phyloP scores from a whole-genome alignment of 495 filamentous ascomycete genomes.

The Podospora bellae-mahoneyi region DNA sequence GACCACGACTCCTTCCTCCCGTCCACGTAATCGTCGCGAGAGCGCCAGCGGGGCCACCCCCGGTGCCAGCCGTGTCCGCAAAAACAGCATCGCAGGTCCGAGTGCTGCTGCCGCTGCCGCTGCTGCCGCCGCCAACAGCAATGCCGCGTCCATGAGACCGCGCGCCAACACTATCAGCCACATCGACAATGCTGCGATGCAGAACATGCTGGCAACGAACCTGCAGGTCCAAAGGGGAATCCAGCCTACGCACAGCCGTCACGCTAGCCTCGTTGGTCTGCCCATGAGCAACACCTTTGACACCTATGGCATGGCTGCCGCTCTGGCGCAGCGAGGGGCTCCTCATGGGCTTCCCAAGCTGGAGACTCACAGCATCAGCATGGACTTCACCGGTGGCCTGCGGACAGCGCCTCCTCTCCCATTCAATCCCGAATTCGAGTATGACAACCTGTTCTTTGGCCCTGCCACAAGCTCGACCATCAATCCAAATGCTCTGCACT shows the following conservation, averaged over 20 bases:
- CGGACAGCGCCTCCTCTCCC: slow-evolving; percentile 76
- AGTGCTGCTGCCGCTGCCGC: slow-evolving; percentile 44
- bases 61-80: slow-evolving; percentile 72
- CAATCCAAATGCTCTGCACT: slow-evolving; percentile 94
- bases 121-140: slow-evolving; percentile 43
- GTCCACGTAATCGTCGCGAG: slow-evolving; percentile 82
- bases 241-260: slow-evolving; percentile 55
- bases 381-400: slow-evolving; percentile 62
- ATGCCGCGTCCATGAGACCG: slow-evolving; percentile 66
- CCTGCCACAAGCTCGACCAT: slow-evolving; percentile 64
- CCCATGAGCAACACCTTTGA: slow-evolving; percentile 54
- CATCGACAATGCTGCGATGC: slow-evolving; percentile 73
- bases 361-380: slow-evolving; percentile 64
- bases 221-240: slow-evolving; percentile 52
- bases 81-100: slow-evolving; percentile 75
- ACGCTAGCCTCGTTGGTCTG: slow-evolving; percentile 63
- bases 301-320: slow-evolving; percentile 64
- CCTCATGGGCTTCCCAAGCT: slow-evolving; percentile 71
- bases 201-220: slow-evolving; percentile 61
- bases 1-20: slow-evolving; percentile 86
- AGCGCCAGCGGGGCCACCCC: slow-evolving; percentile 73
- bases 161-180: slow-evolving; percentile 97
- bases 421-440: slow-evolving; percentile 69
- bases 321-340: slow-evolving; percentile 61
- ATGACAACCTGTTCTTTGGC: slow-evolving; percentile 70